phyloP scores from a whole-genome alignment of 331 rosid genomes.

The Pyracantha coccinea region DNA sequence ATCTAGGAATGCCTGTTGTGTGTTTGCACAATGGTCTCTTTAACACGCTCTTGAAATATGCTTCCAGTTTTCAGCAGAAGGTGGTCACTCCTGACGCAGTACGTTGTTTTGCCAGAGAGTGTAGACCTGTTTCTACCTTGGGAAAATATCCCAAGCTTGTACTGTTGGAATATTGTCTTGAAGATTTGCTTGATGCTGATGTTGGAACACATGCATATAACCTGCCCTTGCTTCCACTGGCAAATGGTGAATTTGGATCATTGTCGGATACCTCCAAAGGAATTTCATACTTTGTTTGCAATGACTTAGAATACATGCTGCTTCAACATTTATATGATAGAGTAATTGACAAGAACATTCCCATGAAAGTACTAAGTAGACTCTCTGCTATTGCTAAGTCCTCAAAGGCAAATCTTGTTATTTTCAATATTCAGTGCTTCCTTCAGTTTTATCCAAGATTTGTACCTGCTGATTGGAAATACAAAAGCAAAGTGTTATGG shows the following conservation, averaged over 20 bases:
- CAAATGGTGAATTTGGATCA: slow-evolving; percentile 75
- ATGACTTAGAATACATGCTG: slow-evolving; percentile 64
- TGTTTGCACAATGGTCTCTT: slow-evolving; percentile 56
- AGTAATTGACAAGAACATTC: slow-evolving; percentile 63
- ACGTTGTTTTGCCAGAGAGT: slow-evolving; percentile 69
- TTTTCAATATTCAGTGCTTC: slow-evolving; percentile 55
- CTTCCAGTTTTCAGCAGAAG: slow-evolving; percentile 43
- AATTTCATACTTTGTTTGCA: slow-evolving; percentile 68
- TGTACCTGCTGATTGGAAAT: slow-evolving; percentile 86
- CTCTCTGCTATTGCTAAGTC: slow-evolving; percentile 85
- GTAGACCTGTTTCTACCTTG: slow-evolving; percentile 35
- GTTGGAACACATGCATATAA: slow-evolving; percentile 63
- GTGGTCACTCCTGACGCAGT: slow-evolving; percentile 78
- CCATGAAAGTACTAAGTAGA: slow-evolving; percentile 48
- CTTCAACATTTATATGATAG: slow-evolving; percentile 56
- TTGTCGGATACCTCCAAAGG: slow-evolving; percentile 60
- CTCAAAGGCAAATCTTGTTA: slow-evolving; percentile 52
- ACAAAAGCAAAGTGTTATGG: slow-evolving; percentile 76
- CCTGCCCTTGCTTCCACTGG: slow-evolving; percentile 84
- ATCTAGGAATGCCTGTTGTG: slow-evolving; percentile 83
- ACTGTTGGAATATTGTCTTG: slow-evolving; percentile 86
- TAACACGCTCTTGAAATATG: slow-evolving; percentile 64
- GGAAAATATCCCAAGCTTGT: slow-evolving; percentile 61
- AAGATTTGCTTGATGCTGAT: slow-evolving; percentile 86
- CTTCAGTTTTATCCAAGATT: slow-evolving; percentile 61